Conservation (phyloP, 768 basidiomycete species). For the Suillus bovinus region DNA sequence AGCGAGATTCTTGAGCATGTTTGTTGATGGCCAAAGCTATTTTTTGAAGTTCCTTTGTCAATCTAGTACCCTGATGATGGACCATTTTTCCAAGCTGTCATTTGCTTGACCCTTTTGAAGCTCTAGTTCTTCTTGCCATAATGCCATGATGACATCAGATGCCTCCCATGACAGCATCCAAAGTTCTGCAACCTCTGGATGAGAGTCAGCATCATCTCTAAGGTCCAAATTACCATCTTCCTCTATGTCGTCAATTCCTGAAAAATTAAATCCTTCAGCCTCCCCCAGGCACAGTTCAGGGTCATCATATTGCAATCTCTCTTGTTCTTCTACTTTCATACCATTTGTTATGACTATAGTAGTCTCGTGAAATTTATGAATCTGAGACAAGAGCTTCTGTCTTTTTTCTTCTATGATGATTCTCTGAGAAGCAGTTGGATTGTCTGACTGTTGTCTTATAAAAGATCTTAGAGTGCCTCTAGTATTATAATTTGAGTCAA, state of each 20-base stretch:
- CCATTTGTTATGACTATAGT: background rate
- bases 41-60: conserved; percentile 1
- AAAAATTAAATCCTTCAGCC: background rate
- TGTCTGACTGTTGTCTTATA: background rate
- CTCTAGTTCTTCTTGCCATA: too few relatives aligned
- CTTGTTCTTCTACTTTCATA: background rate
- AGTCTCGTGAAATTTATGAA: background rate
- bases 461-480: conserved; percentile 7
- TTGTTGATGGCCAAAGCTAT: conserved; percentile 3
- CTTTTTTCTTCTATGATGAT: conserved; percentile 1
- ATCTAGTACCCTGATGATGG: conserved; percentile 7
- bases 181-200: background rate
- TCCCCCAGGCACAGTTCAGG: background rate
- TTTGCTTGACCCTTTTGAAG: too few relatives aligned
- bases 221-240: background rate
- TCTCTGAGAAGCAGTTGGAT: conserved; percentile 9
- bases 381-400: conserved; percentile 1
- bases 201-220: background rate
- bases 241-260: background rate
- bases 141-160: background rate
- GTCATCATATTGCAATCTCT: background rate
- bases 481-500: background rate
- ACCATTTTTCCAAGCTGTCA: too few relatives aligned
- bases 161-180: conserved; percentile 11
- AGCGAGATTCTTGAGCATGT: background rate